Conservation (phyloP, 1,139 yeast species). For the Candida glucosophila region DNA sequence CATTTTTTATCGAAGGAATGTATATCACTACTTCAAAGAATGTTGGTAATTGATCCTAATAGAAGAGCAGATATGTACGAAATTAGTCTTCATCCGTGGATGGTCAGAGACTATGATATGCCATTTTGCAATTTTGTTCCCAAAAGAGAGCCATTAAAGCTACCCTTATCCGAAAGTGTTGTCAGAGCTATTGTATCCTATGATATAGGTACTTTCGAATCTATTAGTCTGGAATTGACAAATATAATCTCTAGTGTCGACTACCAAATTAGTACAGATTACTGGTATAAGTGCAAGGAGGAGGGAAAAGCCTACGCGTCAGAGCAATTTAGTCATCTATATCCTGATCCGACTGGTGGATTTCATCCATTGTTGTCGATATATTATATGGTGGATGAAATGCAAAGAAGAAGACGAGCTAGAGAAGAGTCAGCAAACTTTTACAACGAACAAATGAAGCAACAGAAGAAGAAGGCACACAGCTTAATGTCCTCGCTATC, state of each 20-base stretch:
- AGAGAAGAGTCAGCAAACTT: too few relatives aligned
- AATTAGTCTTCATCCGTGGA: slow-evolving; percentile 89
- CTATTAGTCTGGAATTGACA: slow-evolving; percentile 49
- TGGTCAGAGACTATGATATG: slow-evolving; percentile 78
- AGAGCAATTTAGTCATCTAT: slow-evolving; percentile 30
- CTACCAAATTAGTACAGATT: slow-evolving; percentile 56
- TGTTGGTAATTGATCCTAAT: slow-evolving; percentile 85
- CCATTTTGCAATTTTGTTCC: slow-evolving; percentile 71
- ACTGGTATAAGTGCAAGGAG: slow-evolving; percentile 50
- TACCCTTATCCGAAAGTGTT: slow-evolving; percentile 67
- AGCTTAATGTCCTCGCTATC: too few relatives aligned
- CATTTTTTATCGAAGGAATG: slow-evolving; percentile 74
- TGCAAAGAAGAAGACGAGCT: slow-evolving; percentile 60
- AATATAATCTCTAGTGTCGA: slow-evolving; percentile 55
- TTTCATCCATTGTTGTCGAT: slow-evolving; percentile 85
- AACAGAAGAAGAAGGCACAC: not conserved
- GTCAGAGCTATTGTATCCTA: slow-evolving; percentile 69
- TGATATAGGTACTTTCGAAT: slow-evolving; percentile 64
- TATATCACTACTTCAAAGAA: slow-evolving; percentile 70
- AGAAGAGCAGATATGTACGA: slow-evolving; percentile 75
- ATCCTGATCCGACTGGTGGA: slow-evolving; percentile 78
- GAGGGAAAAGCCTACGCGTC: slow-evolving; percentile 35
- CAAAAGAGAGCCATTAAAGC: slow-evolving; percentile 59
- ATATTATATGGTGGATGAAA: slow-evolving; percentile 79
- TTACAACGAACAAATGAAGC: not conserved